Evolutionary conservation across 371 early-diverging fungal species (phyloP), one percentile per base, ranked within the genome.

Genomic region (Mortierella sp.): DNA sequence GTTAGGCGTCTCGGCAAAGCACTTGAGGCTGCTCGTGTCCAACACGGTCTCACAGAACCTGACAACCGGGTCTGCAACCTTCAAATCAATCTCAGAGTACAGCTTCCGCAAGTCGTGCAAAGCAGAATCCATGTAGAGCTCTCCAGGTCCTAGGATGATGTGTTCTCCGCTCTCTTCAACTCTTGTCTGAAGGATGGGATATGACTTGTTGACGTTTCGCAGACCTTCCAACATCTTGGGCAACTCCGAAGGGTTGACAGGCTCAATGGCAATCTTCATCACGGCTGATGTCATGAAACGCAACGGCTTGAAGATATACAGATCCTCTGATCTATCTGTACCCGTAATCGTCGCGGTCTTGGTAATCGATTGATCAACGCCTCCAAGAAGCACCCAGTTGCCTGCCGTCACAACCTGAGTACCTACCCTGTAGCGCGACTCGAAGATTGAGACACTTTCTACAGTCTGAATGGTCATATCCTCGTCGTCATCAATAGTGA

Each of bases 101-200:
- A 97, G 84, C 61, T 88, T 84, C 55, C 98, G 93, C 67, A 99
- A 83, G 74, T 98, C 98, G 72, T 98, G 97, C 65, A 99, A 80
- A 0, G 95, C 94, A 68, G 96, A 97, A 80, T 99, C 99, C 59
- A 99, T 82, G 70, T 96, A 97, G 52, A 98, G 76, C 82, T 99
- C 99, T 50, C 97, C 98, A 9, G 98, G 93, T 28, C 94, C 98
- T 43, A 96, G 74, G 18, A 99, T 72, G 48, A 97, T 90, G 72
- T 98, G 97, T 80, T 98, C 99, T 43, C 99, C 98, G 27, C 95
- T 95, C 81, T 99, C 99, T 78, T 98, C 97, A 0, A 97, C 94
- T 70, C 93, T 93, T n/a, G 97, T 96, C 19, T 90, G 87, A 26
- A 93, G 84, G 59, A 95, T 89, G n/a, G 96, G 93, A 68, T 99